Evolutionary conservation across 202 grass and related monocot species (phyloP), one percentile per base, ranked within the genome.

Genomic region (Carex arenaria): DNA sequence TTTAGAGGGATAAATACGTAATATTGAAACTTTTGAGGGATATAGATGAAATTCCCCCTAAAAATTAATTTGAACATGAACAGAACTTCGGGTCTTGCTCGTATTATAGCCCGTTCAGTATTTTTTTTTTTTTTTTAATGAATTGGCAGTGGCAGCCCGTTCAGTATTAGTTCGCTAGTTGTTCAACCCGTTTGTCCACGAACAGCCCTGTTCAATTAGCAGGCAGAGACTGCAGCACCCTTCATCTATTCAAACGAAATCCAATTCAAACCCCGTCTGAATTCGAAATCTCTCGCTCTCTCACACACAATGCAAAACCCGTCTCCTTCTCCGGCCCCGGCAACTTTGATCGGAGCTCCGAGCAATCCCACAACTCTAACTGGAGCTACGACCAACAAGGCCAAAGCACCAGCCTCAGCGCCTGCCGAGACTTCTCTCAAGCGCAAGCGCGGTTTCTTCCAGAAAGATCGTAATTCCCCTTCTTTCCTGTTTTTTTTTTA

Each of bases 401-500:
- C 63, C 14, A 82, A 82, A 49, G 80, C 63, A n/a, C 80, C 80
- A 6, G 80, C 80, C 3, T 82, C 63, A n/a, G 62, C 78, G 1
- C 52, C 80, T 0, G 43, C 80, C 23, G 80, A 82, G 3, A 1
- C 92, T 36, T 89, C 85, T 49, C 86, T 97, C 79, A 97, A 93
- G 90, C 94, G 94, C 88, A 97, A 97, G 94, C 92, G 88, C 11
- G 92, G 92, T 7, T 76, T 94, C 77, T 97, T 97, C 85, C 92
- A 97, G 86, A 94, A 91, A 89, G 94, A 97, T 86, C 79, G 92
- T 97, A 89, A 68, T 84, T 8, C 11, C 12, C 2, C 30, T 4
- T 19, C 12, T 10, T 74, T 52, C n/a, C 61, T 43, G 0, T 53
- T 61, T 84, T 84, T 18, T 36, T 36, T 4, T 32, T 65, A 34